Evolutionary conservation across 805 yeast species (phyloP).

Genomic region (Sporopachydermia lactativora): DNA sequence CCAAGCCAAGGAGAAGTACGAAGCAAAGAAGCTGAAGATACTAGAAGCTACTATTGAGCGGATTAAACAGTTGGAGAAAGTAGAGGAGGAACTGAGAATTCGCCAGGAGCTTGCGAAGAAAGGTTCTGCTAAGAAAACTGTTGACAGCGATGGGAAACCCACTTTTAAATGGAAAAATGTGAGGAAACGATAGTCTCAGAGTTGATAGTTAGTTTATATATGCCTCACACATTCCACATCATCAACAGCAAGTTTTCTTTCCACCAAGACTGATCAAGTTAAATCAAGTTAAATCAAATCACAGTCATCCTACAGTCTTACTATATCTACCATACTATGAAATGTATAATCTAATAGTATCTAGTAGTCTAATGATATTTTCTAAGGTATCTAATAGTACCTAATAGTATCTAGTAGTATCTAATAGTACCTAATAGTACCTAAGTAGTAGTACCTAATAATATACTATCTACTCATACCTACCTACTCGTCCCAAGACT

Average conservation of each 20-base stretch:
- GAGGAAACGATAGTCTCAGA: neutral
- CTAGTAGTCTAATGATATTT: no score
- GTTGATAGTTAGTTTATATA: no score
- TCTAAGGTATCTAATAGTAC: no score
- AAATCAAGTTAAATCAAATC: no score
- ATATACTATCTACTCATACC: neutral
- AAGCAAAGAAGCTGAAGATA: conserved; percentile 43
- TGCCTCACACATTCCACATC: no score
- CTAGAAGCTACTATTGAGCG: conserved; percentile 57
- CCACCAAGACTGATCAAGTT: no score
- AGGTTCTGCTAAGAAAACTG: conserved; percentile 71
- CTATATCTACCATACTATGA: no score
- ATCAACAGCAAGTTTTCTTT: no score
- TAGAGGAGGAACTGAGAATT: conserved; percentile 57
- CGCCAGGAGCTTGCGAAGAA: conserved; percentile 85
- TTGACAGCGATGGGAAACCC: conserved; percentile 50
- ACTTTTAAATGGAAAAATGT: conserved; percentile 21
- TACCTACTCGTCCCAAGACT: neutral
- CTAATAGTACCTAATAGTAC: no score
- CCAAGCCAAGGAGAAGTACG: conserved; percentile 31
- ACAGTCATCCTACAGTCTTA: no score
- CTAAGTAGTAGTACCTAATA: neutral
- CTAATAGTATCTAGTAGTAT: no score
- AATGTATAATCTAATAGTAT: no score
- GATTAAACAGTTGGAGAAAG: conserved; percentile 48